A percentile compares a stretch with the other conserved stretches of the same genome.
phyloP scores from a whole-genome alignment of 768 basidiomycete genomes.

The Chlorophyllum brunneum region DNA sequence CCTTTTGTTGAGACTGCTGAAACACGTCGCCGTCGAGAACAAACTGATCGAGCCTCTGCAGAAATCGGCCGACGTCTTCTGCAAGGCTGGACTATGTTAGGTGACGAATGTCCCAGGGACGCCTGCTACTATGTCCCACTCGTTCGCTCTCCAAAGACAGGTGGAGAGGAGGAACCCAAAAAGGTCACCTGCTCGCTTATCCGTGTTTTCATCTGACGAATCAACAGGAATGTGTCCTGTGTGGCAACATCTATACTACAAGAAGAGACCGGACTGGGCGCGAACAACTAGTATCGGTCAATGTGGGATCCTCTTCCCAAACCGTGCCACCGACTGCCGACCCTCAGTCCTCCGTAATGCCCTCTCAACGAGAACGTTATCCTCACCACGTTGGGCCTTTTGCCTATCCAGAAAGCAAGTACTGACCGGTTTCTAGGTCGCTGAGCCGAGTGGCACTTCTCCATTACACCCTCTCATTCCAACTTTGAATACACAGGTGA shows the following conservation, averaged over 20 bases:
- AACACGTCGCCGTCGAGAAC: slow-evolving; percentile 63
- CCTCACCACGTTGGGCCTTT: background rate
- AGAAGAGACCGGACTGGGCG: slow-evolving; percentile 49
- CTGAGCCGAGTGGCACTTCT: background rate
- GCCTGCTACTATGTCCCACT: slow-evolving; percentile 81
- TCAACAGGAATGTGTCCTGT: slow-evolving; percentile 76
- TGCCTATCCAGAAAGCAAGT: no score
- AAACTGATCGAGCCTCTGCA: slow-evolving; percentile 76
- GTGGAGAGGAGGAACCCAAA: slow-evolving; percentile 55
- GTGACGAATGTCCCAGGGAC: slow-evolving; percentile 71
- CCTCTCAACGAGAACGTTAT: background rate
- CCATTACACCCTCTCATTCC: background rate
- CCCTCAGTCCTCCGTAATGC: background rate
- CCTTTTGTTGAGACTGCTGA: slow-evolving; percentile 54
- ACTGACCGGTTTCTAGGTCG: background rate
- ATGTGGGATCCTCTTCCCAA: background rate
- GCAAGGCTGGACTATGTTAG: slow-evolving; percentile 88
- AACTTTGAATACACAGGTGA: background rate
- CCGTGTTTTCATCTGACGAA: slow-evolving; percentile 4
- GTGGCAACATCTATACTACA: slow-evolving; percentile 54
- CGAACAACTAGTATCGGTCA: slow-evolving; percentile 36
- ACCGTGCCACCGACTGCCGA: background rate
- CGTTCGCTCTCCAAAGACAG: slow-evolving; percentile 67
- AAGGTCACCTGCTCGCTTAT: slow-evolving; percentile 50
- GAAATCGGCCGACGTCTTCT: slow-evolving; percentile 77